Evolutionary conservation across 2,329 filamentous ascomycete genomes (phyloP), one percentile per base, ranked within the genome.

Genomic region (Mycogone perniciosa): DNA sequence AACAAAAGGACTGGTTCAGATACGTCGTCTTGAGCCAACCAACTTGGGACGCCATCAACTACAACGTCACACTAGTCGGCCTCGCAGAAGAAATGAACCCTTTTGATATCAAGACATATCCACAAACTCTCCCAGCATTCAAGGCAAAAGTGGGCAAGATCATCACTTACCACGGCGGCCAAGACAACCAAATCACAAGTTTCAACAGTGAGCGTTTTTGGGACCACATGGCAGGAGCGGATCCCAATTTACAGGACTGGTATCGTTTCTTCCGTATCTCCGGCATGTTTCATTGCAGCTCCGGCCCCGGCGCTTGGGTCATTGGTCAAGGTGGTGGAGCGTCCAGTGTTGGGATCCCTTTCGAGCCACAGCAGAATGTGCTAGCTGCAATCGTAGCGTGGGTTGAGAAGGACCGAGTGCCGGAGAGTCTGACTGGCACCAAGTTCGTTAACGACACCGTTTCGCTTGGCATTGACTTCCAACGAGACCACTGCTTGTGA

Each of bases 211-310:
- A 56, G 10, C 56, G 57, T 0, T 62, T 61, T 43, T 63, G 58
- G 44, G 44, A 62, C 5, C 55, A 48, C 4, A 56, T 63, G 29
- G 49, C 55, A 2, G 57, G 62, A 10, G 44, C 75, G 20, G 75
- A 73, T 2, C 8, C 39, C 10, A 6, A 41, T 6, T 45, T 54
- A 29, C 38, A 43, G 7, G 70, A 75, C 7, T 76, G 76, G 60
- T 83, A 77, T 62, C 63, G 68, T 0, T 73, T 75, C 57, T 81
- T 81, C 58, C 66, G 65, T 20, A 69, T 81, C n/a, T 76, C 76
- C 0, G 78, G 78, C 0, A 76, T 80, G 73, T 64, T 63, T 11
- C 77, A 80, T 63, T 80, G 77, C 59, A 55, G 53, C 31, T 70
- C 71, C 3, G 78, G 79, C 6, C 64, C 62, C 2, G 76, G 76